Evolutionary conservation across 1,139 yeast species (phyloP).

Genomic region (Torulaspora pretoriensis): DNA sequence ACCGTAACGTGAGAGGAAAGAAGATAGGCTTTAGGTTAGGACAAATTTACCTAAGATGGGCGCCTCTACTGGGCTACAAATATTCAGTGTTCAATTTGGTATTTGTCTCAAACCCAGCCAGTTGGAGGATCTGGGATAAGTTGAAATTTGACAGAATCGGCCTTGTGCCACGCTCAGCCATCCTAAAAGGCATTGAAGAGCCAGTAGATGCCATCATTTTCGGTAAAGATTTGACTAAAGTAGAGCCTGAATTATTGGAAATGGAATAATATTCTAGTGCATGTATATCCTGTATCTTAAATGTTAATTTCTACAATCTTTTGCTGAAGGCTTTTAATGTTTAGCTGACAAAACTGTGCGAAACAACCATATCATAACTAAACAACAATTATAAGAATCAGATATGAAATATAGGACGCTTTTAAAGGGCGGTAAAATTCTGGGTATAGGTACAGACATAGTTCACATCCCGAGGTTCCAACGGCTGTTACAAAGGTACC

Average conservation of each 20-base stretch:
- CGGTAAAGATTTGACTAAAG: constrained; percentile 50
- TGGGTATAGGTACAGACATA: constrained; percentile 34
- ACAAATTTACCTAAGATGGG: constrained; percentile 54
- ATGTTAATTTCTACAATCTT: background rate
- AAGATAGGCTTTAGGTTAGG: constrained; percentile 62
- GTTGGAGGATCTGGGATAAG: constrained; percentile 66
- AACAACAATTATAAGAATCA: background rate
- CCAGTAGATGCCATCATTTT: constrained; percentile 64
- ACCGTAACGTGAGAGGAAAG: constrained; percentile 50
- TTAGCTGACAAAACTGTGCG: no score
- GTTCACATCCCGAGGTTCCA: constrained; percentile 30
- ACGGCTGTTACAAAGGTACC: constrained; percentile 19
- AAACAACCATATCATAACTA: background rate
- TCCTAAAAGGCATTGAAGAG: constrained; percentile 54
- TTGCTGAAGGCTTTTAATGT: background rate
- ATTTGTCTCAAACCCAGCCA: constrained; percentile 66
- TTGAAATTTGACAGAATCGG: constrained; percentile 76
- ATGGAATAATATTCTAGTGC: background rate
- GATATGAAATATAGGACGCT: background rate
- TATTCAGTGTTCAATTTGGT: constrained; percentile 82
- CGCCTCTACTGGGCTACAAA: constrained; percentile 66
- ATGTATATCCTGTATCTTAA: background rate
- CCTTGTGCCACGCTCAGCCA: constrained; percentile 59
- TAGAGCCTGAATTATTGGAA: constrained; percentile 25
- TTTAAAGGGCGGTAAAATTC: constrained; percentile 8